Base-by-base conservation (phyloP, 768 basidiomycete species). In the Trametes gibbosa region DNA sequence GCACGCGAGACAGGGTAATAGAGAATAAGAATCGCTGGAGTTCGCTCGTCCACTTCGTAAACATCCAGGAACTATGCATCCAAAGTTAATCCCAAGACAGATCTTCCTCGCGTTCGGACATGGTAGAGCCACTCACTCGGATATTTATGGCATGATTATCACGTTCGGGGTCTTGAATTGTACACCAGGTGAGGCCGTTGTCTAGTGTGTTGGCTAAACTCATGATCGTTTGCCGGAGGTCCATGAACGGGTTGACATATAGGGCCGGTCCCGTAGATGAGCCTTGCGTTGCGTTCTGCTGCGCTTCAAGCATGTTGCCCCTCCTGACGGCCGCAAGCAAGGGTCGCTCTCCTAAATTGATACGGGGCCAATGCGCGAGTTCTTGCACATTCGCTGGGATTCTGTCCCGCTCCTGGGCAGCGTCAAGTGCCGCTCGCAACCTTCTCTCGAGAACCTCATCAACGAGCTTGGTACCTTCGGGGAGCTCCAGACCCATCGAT, bases 171-270 rank as follows among this genome's bases (percentile, higher is more conserved):
- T 66, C 65, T 45, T 64, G 59, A 1, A 66, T 46, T 23, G 54
- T 35, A 21, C 56, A 50, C 50, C 56, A 56, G 3, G 7, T 52
- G 23, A 45, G 17, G 3, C 63, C 65, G 1, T 43, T 9, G 21
- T 37, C 50, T n/a, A 41, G 49, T 46, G 25, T 42, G 9, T 53
- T 50, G 2, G 61, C 56, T 23, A 66, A 21, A 19, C 52, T 55
- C 55, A 64, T 57, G 7, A 64, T 14, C 24, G 65, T 64, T 52
- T 64, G 63, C 9, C 65, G 52, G 10, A 64, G 39, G 46, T 66
- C 65, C 54, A 61, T 50, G 17, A 66, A 62, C 1, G 63, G 50
- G 43, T 64, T 57, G 19, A 37, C 35, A 27, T 48, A 64, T 6
- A 64, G 41, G 2, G 50, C 52, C n/a, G 47, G 46, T 5, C 21